Percentiles rank a stretch among this genome's conserved stretches.
Evolutionary conservation across 2,329 filamentous ascomycete species (phyloP).

Genomic region (Beauveria pseudobassiana): DNA sequence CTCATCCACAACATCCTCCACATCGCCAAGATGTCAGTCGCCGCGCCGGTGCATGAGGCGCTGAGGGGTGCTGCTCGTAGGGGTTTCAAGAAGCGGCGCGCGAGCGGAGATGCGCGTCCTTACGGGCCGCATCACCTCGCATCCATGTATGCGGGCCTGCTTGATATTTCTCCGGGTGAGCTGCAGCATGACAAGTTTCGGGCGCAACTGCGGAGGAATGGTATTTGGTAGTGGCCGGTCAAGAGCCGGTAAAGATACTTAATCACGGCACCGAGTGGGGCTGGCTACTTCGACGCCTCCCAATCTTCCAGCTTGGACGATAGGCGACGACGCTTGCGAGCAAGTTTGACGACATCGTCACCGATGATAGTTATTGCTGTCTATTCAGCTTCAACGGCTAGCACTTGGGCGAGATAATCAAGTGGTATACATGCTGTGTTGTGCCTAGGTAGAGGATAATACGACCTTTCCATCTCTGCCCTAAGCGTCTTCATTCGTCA

Average conservation of each 20-base stretch:
- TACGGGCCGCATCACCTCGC: conserved; percentile 15
- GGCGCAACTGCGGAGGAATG: background rate
- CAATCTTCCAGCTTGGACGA: background rate
- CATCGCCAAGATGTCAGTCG: conserved; percentile 7
- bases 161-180: conserved; percentile 12
- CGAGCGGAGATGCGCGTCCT: conserved; percentile 3
- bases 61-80: background rate
- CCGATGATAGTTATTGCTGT: background rate
- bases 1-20: conserved; percentile 12
- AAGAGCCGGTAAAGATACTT: no score
- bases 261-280: background rate
- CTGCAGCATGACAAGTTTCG: background rate
- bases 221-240: background rate
- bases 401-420: background rate
- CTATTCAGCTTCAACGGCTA: background rate
- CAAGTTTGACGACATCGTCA: background rate
- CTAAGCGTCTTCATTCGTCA: background rate
- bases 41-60: conserved; percentile 7
- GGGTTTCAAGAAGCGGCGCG: conserved; percentile 14
- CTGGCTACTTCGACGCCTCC: background rate
- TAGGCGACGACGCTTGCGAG: no score
- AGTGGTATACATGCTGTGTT: conserved; percentile 10
- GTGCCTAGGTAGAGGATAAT: conserved; percentile 10
- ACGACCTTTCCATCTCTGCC: background rate
- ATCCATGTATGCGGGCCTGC: conserved; percentile 12